Conservation (phyloP, 2,329 filamentous ascomycete genomes). For the Penicillium freii region DNA sequence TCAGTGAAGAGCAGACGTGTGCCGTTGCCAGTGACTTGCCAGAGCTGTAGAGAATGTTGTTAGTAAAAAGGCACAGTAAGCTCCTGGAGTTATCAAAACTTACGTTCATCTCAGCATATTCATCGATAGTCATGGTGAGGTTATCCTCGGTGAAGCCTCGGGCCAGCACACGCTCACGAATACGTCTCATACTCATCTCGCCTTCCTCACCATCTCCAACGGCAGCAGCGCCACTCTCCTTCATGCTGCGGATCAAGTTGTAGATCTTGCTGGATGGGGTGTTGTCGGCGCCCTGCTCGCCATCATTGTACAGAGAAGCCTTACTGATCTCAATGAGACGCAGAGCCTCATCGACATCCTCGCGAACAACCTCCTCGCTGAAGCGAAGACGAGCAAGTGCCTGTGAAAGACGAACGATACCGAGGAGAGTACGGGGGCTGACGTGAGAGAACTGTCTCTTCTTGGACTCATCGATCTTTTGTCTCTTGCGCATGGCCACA, state of each 20-base stretch:
- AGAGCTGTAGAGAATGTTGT: constrained; percentile 58
- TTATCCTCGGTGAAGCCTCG: constrained; percentile 97
- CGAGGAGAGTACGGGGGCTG: constrained; percentile 87
- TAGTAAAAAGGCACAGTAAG: constrained; percentile 32
- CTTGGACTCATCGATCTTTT: constrained; percentile 84
- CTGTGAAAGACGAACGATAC: constrained; percentile 88
- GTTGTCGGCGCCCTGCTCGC: constrained; percentile 61
- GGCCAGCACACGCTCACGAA: constrained; percentile 86
- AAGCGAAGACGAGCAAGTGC: constrained; percentile 91
- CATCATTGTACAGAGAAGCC: constrained; percentile 77
- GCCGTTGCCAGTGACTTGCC: constrained; percentile 73
- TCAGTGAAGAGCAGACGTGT: constrained; percentile 70
- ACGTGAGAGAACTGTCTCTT: constrained; percentile 94
- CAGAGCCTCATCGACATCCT: constrained; percentile 94
- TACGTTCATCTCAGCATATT: constrained; percentile 86
- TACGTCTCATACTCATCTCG: constrained; percentile 82
- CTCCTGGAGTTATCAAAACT: constrained; percentile 49
- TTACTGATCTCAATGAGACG: constrained; percentile 91
- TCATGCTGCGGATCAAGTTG: constrained; percentile 84
- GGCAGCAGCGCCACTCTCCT: constrained; percentile 75
- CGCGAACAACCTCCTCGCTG: constrained; percentile 75
- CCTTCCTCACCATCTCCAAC: constrained; percentile 71
- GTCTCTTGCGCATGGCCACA: constrained; percentile 86
- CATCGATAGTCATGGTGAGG: constrained; percentile 79
- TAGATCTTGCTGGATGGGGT: constrained; percentile 90